phyloP scores from a whole-genome alignment of 2,329 filamentous ascomycete genomes.

The Gnomoniopsis smithogilvyi region DNA sequence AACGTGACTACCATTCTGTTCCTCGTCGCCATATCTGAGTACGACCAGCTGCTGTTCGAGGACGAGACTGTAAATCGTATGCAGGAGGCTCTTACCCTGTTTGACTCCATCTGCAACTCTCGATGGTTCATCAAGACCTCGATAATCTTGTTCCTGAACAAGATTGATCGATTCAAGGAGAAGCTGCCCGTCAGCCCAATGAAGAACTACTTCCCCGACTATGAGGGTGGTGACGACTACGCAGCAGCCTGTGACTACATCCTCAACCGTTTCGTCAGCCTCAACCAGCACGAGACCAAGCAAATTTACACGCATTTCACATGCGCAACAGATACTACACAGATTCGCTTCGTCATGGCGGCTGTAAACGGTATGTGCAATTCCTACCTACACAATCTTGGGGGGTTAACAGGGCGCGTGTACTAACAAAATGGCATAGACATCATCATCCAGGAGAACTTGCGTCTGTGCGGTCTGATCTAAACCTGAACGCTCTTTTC shows the following conservation, averaged over 20 bases:
- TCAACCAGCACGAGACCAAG: constrained; percentile 99
- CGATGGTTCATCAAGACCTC: constrained; percentile 89
- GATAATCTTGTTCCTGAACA: constrained; percentile 86
- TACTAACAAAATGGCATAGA: constrained; percentile 58
- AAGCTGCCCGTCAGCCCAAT: constrained; percentile 81
- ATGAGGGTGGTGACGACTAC: constrained; percentile 95
- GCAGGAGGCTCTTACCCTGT: constrained; percentile 83
- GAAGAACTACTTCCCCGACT: constrained; percentile 86
- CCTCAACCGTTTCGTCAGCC: constrained; percentile 93
- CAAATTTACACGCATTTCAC: constrained; percentile 99
- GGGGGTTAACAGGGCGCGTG: background rate
- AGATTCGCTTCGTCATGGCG: constrained; percentile 99
- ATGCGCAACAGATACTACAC: constrained; percentile 96
- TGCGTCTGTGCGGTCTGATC: constrained; percentile 94
- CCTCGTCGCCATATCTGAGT: constrained; percentile 94
- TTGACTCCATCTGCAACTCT: constrained; percentile 85
- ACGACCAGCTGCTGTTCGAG: constrained; percentile 93
- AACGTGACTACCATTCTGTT: constrained; percentile 97
- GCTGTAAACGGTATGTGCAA: constrained; percentile 83
- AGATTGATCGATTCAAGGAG: constrained; percentile 86
- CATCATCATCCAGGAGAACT: constrained; percentile 99
- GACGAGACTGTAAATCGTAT: constrained; percentile 96
- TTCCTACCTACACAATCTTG: background rate
- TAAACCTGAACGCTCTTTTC: constrained; percentile 35
- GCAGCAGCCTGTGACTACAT: constrained; percentile 97